phyloP scores from a whole-genome alignment of 495 filamentous ascomycete genomes.

The Immersiella caudata region DNA sequence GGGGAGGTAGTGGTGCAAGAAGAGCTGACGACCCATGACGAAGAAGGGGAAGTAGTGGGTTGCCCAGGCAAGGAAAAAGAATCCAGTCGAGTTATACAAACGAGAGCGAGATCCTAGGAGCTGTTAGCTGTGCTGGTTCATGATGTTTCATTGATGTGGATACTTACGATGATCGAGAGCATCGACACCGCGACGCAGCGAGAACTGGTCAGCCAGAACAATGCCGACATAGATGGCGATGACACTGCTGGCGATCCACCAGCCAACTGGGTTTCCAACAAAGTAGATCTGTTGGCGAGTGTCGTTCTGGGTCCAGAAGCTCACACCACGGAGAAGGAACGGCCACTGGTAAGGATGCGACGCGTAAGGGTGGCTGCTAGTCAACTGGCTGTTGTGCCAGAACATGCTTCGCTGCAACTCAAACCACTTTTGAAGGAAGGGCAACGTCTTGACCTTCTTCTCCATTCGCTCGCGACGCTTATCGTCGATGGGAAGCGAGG shows the following conservation, averaged over 20 bases:
- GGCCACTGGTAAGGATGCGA: constrained; percentile 97
- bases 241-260: constrained; percentile 93
- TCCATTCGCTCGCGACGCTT: constrained; percentile 71
- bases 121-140: constrained; percentile 26
- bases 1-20: constrained; percentile 96
- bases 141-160: neutral
- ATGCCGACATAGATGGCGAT: constrained; percentile 94
- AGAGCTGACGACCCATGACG: constrained; percentile 96
- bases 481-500: constrained; percentile 69
- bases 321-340: constrained; percentile 93
- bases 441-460: constrained; percentile 74
- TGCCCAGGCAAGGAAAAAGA: constrained; percentile 97
- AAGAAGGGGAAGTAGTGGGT: constrained; percentile 98
- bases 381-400: constrained; percentile 97
- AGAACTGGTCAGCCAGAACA: constrained; percentile 89
- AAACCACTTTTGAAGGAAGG: constrained; percentile 93
- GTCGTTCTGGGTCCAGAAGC: constrained; percentile 98
- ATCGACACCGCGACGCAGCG: constrained; percentile 87
- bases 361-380: constrained; percentile 93
- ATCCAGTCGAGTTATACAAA: constrained; percentile 96
- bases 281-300: constrained; percentile 98
- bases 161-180: constrained; percentile 90
- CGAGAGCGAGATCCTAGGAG: constrained; percentile 78
- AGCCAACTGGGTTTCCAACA: constrained; percentile 93
- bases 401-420: constrained; percentile 99